Conservation (phyloP, 148 eudicot genomes). For the Chenopodium berlandieri region DNA sequence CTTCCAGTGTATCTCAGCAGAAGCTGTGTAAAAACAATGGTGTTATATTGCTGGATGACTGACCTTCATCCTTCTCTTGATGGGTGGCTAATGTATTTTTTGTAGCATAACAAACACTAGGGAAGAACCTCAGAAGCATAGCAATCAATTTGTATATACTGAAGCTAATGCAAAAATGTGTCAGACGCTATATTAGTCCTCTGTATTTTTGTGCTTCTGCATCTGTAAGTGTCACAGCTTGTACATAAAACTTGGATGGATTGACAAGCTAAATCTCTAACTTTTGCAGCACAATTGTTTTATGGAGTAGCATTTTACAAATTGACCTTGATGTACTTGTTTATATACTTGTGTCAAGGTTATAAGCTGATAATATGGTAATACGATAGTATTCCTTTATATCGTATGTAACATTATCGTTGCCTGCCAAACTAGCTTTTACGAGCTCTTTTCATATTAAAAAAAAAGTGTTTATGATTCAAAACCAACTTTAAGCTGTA, state of each 20-base stretch:
- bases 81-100: background rate
- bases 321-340: background rate
- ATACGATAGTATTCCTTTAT: too few relatives aligned
- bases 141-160: slow-evolving; percentile 4
- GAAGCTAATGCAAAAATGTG: background rate
- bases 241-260: slow-evolving; percentile 2
- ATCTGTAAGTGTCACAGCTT: slow-evolving; percentile 4
- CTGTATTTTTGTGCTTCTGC: slow-evolving; percentile 4
- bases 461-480: too few relatives aligned
- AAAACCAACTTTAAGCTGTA: background rate
- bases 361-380: too few relatives aligned
- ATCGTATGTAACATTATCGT: too few relatives aligned
- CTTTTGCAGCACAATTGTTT: background rate
- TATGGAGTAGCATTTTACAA: slow-evolving; percentile 5
- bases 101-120: background rate
- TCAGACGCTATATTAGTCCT: background rate
- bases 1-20: background rate
- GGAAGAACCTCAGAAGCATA: slow-evolving; percentile 1
- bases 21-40: slow-evolving; percentile 1
- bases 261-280: background rate
- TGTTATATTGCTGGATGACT: slow-evolving; percentile 14
- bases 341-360: background rate
- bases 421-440: too few relatives aligned
- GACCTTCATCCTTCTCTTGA: background rate
- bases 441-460: too few relatives aligned